Conservation (phyloP, 306 rosid genomes). For the Erythrophleum fordii region DNA sequence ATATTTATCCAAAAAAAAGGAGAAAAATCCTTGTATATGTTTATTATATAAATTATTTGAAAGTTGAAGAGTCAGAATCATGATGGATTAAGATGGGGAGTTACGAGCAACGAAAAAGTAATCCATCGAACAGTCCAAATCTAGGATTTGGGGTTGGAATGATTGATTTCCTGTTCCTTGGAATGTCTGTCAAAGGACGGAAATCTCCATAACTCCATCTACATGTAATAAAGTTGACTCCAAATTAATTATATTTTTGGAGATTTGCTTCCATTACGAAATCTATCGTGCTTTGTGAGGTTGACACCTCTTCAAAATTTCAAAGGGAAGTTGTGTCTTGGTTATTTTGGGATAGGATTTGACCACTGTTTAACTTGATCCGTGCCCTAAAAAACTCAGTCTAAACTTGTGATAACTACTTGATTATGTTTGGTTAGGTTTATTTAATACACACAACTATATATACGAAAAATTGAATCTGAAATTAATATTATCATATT, state of each 20-base stretch:
- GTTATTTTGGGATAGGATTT: neutral
- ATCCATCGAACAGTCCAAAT: too few species aligned
- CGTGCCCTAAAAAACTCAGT: too few species aligned
- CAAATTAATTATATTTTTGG: neutral
- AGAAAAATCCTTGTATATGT: too few species aligned
- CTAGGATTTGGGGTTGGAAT: neutral
- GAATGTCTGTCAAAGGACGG: neutral
- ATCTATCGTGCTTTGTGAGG: neutral
- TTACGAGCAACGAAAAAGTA: too few species aligned
- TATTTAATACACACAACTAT: too few species aligned
- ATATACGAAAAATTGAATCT: too few species aligned
- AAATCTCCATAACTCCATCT: conserved; percentile 2
- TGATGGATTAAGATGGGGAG: too few species aligned
- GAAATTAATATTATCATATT: too few species aligned
- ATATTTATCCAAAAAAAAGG: too few species aligned
- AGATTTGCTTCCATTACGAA: neutral
- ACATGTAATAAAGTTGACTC: neutral
- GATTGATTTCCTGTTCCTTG: neutral
- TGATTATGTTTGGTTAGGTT: too few species aligned
- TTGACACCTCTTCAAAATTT: neutral
- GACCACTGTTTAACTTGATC: too few species aligned
- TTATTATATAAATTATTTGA: neutral
- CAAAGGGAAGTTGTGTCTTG: neutral
- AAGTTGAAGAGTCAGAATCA: neutral
- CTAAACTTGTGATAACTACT: too few species aligned